These are phyloP conservation scores for Malassezia psittaci DNA, from an alignment of 1,284 basidiomycete genomes.

Conservation along the genomic window DNA sequence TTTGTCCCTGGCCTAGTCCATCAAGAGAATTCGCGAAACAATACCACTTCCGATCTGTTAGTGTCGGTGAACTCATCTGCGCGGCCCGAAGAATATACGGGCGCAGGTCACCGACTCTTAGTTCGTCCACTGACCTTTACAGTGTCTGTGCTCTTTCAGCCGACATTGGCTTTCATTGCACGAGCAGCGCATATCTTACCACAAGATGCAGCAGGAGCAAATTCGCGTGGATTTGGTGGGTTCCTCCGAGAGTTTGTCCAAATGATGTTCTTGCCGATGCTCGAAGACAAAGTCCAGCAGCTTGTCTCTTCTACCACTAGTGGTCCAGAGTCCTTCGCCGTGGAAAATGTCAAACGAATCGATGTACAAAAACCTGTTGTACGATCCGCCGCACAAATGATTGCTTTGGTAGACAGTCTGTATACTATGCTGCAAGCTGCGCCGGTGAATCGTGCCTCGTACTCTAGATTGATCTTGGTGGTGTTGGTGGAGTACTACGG, in stretches of 20 bases:
- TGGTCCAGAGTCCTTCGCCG: constrained; percentile 59
- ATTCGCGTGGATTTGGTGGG: constrained; percentile 56
- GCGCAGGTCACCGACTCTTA: constrained; percentile 69
- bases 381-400: constrained; percentile 74
- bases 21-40: constrained; percentile 15
- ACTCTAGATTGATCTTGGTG: constrained; percentile 84
- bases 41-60: not conserved
- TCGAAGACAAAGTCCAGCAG: constrained; percentile 74
- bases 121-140: constrained; percentile 89
- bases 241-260: constrained; percentile 89
- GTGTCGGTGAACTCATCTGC: not conserved
- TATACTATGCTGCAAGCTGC: constrained; percentile 83
- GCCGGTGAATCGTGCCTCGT: constrained; percentile 79
- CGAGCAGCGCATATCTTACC: constrained; percentile 50
- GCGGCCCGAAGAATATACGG: constrained; percentile 13
- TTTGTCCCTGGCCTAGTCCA: constrained; percentile 83
- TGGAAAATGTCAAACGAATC: constrained; percentile 17
- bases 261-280: constrained; percentile 80
- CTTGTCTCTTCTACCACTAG: constrained; percentile 26
- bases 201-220: constrained; percentile 28
- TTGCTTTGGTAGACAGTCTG: constrained; percentile 81
- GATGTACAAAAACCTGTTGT: constrained; percentile 59
- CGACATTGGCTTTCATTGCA: constrained; percentile 75
- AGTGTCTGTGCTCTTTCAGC: constrained; percentile 83
- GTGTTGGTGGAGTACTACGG: constrained; percentile 95